Percentiles rank a stretch among this genome's conserved stretches.
Conservation (phyloP, 345 rosid genomes). For the Rubroshorea leprosula region DNA sequence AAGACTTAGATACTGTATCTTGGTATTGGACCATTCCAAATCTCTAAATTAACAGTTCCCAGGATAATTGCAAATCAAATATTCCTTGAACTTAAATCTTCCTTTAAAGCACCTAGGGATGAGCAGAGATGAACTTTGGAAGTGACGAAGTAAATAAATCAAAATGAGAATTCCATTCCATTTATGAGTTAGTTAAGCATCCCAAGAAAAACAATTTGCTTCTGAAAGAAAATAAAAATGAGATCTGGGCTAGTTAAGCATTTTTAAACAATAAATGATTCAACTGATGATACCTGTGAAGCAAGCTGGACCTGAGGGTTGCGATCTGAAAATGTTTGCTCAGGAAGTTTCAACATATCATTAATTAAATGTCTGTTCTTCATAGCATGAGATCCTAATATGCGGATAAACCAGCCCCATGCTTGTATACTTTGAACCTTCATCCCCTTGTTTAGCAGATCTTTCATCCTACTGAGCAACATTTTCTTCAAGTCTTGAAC, state of each 20-base stretch:
- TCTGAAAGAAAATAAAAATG: too few species aligned
- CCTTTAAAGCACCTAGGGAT: not conserved
- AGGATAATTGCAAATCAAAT: not conserved
- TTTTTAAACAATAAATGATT: not conserved
- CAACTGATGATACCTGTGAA: constrained; percentile 40
- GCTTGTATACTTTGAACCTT: constrained; percentile 48
- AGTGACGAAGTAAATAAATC: too few species aligned
- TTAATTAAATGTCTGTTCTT: constrained; percentile 39
- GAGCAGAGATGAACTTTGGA: not conserved
- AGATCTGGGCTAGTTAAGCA: not conserved
- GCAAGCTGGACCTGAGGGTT: constrained; percentile 52
- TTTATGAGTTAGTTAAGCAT: not conserved
- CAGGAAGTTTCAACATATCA: constrained; percentile 50
- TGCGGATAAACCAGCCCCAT: constrained; percentile 54
- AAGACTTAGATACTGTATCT: not conserved
- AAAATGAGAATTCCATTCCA: too few species aligned
- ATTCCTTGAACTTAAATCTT: not conserved
- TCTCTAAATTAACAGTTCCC: not conserved
- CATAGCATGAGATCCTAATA: constrained; percentile 36
- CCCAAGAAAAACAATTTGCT: too few species aligned
- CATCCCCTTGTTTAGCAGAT: constrained; percentile 37
- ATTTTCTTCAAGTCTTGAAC: constrained; percentile 33
- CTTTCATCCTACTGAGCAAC: constrained; percentile 37
- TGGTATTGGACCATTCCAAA: not conserved
- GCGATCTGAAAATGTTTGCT: constrained; percentile 44